Evolutionary conservation across 495 filamentous ascomycete genomes (phyloP).

Genomic region (Penicillium simplicissimum): DNA sequence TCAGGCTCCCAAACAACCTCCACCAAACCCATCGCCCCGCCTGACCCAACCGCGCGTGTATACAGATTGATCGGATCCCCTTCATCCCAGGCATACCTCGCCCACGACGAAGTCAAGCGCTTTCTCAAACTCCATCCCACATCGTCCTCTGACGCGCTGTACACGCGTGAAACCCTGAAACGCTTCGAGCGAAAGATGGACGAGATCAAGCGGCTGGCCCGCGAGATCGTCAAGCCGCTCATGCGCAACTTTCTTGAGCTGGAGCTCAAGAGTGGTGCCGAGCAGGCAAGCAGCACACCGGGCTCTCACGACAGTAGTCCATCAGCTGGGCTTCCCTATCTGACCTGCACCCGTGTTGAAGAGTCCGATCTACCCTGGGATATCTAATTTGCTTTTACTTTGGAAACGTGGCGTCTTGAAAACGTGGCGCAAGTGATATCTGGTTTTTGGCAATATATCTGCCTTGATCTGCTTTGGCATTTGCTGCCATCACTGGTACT

Average conservation of each 20-base stretch:
- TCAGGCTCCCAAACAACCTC: conserved; percentile 28
- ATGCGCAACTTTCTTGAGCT: conserved; percentile 82
- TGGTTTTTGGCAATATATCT: not conserved
- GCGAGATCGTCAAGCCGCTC: conserved; percentile 79
- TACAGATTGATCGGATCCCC: conserved; percentile 68
- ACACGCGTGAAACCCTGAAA: conserved; percentile 73
- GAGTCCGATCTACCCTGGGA: conserved; percentile 80
- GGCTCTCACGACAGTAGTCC: conserved; percentile 23
- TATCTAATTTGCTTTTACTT: conserved; percentile 3
- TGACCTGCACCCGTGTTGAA: conserved; percentile 77
- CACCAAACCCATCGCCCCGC: conserved; percentile 22
- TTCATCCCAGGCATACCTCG: conserved; percentile 63
- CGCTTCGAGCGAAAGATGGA: conserved; percentile 84
- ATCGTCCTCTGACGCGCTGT: conserved; percentile 55
- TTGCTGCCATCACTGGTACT: not conserved
- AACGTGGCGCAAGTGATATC: not conserved
- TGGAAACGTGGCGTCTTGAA: conserved; percentile 1
- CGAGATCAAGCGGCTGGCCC: conserved; percentile 79
- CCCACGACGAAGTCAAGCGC: conserved; percentile 82
- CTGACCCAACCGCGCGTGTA: conserved; percentile 56
- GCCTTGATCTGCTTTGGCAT: not conserved
- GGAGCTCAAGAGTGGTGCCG: conserved; percentile 54
- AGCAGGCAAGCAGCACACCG: conserved; percentile 7
- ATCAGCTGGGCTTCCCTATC: conserved; percentile 58
- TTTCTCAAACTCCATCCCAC: conserved; percentile 71